Percentiles rank a stretch among this genome's conserved stretches.
Evolutionary conservation across 306 rosid species (phyloP).

Genomic region (Myrica gale): DNA sequence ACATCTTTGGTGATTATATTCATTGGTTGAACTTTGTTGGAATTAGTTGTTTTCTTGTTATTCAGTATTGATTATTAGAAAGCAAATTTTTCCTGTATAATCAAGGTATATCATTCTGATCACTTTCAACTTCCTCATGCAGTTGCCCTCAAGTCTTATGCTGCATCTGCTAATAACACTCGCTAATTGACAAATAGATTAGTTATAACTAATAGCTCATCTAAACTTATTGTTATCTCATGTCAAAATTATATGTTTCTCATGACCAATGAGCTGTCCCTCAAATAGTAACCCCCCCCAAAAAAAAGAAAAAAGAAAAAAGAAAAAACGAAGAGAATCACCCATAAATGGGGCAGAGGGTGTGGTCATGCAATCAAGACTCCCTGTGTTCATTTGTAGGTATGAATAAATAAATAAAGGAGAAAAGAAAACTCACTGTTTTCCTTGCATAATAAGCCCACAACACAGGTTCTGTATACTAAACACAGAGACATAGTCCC

Average conservation of each 20-base stretch:
- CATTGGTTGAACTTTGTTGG: not conserved
- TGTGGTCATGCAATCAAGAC: not conserved
- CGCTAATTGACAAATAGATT: not conserved
- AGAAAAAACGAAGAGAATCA: too few species aligned
- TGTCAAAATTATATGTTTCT: not conserved
- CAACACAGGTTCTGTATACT: too few species aligned
- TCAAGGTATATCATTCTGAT: not conserved
- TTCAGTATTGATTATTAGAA: not conserved
- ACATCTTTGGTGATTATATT: not conserved
- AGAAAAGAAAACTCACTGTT: too few species aligned
- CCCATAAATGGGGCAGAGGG: not conserved
- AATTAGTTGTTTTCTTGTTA: not conserved
- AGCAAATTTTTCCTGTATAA: not conserved
- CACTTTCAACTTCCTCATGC: not conserved
- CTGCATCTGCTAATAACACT: not conserved
- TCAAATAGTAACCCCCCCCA: not conserved
- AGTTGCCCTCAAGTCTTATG: not conserved
- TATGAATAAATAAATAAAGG: too few species aligned
- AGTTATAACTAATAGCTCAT: not conserved
- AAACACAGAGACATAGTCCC: not conserved
- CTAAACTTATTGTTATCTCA: not conserved
- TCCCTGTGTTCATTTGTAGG: too few species aligned
- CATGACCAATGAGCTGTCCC: not conserved
- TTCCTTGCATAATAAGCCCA: not conserved
- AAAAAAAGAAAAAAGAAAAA: not conserved